These are phyloP conservation scores for Stenocarpella maydis DNA, from an alignment of 2,329 filamentous ascomycete genomes.

Conservation along the genomic window DNA sequence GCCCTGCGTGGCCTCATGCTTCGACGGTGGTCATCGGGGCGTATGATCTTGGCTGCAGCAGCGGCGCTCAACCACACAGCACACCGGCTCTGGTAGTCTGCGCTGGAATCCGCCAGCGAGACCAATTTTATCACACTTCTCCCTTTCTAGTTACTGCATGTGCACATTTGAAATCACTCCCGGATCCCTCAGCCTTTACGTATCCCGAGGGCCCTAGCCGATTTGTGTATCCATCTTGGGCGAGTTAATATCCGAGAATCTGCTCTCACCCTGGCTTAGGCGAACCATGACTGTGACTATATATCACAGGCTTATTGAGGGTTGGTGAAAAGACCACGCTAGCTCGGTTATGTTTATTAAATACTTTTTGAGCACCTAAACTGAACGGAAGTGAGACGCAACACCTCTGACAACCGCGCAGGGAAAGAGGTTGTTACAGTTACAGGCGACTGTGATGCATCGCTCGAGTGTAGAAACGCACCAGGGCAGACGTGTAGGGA, in stretches of 20 bases:
- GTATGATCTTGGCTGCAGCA: slow-evolving; percentile 21
- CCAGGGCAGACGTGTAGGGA: too few species aligned
- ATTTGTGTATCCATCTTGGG: background rate
- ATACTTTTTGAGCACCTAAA: too few species aligned
- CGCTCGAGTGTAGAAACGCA: too few species aligned
- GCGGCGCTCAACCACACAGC: background rate
- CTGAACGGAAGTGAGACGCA: too few species aligned
- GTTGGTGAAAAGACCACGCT: too few species aligned
- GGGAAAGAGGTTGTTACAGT: too few species aligned
- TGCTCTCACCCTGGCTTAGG: background rate
- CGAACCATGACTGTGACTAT: too few species aligned
- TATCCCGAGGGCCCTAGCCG: background rate
- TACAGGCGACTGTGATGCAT: too few species aligned
- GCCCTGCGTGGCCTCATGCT: too few species aligned
- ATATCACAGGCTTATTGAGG: too few species aligned
- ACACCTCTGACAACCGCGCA: too few species aligned
- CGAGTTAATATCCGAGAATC: background rate
- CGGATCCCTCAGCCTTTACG: background rate
- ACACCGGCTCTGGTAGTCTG: background rate
- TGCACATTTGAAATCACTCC: background rate
- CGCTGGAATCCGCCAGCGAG: background rate
- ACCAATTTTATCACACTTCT: background rate
- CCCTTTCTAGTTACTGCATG: background rate
- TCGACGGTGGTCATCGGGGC: background rate
- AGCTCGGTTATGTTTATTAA: too few species aligned